Conservation (phyloP, 371 early-diverging fungal genomes). For the Lichtheimia hyalospora region DNA sequence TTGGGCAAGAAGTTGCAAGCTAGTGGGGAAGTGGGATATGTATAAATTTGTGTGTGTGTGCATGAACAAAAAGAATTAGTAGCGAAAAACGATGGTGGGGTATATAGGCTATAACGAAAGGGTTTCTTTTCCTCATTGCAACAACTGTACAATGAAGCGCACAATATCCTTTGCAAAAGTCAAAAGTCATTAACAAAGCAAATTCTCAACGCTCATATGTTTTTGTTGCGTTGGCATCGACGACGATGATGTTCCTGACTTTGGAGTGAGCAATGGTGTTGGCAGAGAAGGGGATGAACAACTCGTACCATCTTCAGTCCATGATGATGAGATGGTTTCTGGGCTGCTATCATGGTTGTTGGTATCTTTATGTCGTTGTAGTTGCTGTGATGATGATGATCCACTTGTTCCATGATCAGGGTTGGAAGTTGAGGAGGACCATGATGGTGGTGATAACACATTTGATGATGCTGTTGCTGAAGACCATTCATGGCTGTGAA, state of each 20-base stretch:
- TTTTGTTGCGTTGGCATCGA: neutral
- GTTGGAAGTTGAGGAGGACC: neutral
- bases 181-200: constrained; percentile 10
- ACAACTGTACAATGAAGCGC: no score
- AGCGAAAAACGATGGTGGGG: no score
- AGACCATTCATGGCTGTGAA: constrained; percentile 6
- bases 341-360: neutral
- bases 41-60: no score
- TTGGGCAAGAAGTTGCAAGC: no score
- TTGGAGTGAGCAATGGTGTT: constrained; percentile 12
- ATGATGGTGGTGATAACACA: neutral
- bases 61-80: no score
- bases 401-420: neutral
- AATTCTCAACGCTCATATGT: constrained; percentile 21
- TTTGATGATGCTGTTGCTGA: neutral
- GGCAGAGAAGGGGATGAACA: constrained; percentile 9
- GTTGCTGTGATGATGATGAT: neutral
- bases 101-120: no score
- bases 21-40: no score
- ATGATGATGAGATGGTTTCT: constrained; percentile 5
- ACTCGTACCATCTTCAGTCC: constrained; percentile 6
- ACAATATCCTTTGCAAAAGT: no score
- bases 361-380: no score
- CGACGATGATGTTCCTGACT: neutral
- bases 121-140: no score